These are phyloP conservation scores for Trypanosomatidae sp. DNA, from an alignment of 208 protist species.

Conservation along the genomic window DNA sequence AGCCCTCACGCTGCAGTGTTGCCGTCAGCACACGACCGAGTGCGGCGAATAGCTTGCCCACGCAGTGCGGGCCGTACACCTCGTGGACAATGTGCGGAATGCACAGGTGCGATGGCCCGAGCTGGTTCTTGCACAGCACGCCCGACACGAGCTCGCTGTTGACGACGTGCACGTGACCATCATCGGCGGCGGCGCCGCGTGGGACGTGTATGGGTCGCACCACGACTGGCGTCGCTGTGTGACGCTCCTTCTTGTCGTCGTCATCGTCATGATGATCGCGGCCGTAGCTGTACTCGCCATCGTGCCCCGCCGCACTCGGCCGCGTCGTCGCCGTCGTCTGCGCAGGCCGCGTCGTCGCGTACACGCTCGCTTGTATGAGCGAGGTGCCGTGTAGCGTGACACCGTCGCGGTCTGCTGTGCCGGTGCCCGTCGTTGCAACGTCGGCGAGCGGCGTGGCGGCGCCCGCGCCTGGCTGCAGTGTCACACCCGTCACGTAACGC, in stretches of 20 bases:
- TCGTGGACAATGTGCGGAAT: slow-evolving; percentile 95
- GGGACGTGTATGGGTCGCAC: slow-evolving; percentile 15
- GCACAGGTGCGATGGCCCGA: slow-evolving; percentile 72
- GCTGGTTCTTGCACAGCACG: slow-evolving; percentile 97
- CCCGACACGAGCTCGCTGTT: slow-evolving; percentile 94
- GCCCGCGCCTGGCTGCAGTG: neutral
- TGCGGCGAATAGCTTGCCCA: slow-evolving; percentile 90
- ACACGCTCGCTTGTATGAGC: slow-evolving; percentile 72
- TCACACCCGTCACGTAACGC: slow-evolving; percentile 54
- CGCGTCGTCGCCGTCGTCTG: slow-evolving; percentile 14
- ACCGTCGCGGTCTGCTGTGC: slow-evolving; percentile 19
- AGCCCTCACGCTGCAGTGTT: slow-evolving; percentile 92
- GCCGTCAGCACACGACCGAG: slow-evolving; percentile 93
- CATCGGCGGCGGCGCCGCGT: slow-evolving; percentile 33
- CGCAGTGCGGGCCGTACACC: slow-evolving; percentile 92
- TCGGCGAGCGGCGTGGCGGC: neutral
- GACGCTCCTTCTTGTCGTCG: neutral
- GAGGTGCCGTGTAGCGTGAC: slow-evolving; percentile 80
- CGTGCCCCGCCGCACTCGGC: slow-evolving; percentile 12
- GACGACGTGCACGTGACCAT: slow-evolving; percentile 81
- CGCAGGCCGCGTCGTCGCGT: slow-evolving; percentile 35
- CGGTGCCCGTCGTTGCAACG: slow-evolving; percentile 1
- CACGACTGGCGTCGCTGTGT: neutral
- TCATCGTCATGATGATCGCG: neutral
- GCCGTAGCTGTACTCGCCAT: slow-evolving; percentile 1